Percentiles rank a stretch among this genome's conserved stretches.
These are phyloP conservation scores for Neltuma alba DNA, from an alignment of 306 rosid species.

Conservation along the genomic window DNA sequence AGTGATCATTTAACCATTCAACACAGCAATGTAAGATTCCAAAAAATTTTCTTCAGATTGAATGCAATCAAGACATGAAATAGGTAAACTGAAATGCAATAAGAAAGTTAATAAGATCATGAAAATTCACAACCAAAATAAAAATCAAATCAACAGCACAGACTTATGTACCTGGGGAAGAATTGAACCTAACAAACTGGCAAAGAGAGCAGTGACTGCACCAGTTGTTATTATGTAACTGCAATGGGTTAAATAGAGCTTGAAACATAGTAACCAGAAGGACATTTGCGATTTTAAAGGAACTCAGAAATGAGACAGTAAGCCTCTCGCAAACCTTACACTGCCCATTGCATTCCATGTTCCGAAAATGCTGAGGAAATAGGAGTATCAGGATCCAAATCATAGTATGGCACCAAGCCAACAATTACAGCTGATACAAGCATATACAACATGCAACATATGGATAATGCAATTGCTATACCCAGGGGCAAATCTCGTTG, in stretches of 20 bases:
- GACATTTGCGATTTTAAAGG: slow-evolving; percentile 6
- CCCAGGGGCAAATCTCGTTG: slow-evolving; percentile 78
- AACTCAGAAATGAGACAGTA: slow-evolving; percentile 11
- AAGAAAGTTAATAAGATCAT: slow-evolving; percentile 1
- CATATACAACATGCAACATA: slow-evolving; percentile 72
- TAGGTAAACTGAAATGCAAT: not conserved
- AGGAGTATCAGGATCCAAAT: slow-evolving; percentile 73
- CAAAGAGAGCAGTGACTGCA: slow-evolving; percentile 79
- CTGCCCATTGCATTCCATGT: slow-evolving; percentile 78
- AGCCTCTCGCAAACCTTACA: slow-evolving; percentile 56
- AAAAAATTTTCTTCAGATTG: not conserved
- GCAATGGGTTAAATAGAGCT: slow-evolving; percentile 31
- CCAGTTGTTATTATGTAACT: slow-evolving; percentile 79
- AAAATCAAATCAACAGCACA: slow-evolving; percentile 15
- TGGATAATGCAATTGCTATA: slow-evolving; percentile 56
- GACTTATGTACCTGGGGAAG: slow-evolving; percentile 76
- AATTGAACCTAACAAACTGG: slow-evolving; percentile 81
- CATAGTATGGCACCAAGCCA: slow-evolving; percentile 70
- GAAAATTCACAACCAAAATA: slow-evolving; percentile 21
- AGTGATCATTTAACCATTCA: not conserved
- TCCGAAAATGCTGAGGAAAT: slow-evolving; percentile 65
- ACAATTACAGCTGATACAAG: slow-evolving; percentile 68
- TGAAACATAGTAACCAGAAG: slow-evolving; percentile 13
- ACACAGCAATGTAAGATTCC: not conserved
- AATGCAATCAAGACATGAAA: not conserved